Evolutionary conservation across 352 stramenopile genomes (phyloP).

Genomic region (Pseudoperonospora humuli): DNA sequence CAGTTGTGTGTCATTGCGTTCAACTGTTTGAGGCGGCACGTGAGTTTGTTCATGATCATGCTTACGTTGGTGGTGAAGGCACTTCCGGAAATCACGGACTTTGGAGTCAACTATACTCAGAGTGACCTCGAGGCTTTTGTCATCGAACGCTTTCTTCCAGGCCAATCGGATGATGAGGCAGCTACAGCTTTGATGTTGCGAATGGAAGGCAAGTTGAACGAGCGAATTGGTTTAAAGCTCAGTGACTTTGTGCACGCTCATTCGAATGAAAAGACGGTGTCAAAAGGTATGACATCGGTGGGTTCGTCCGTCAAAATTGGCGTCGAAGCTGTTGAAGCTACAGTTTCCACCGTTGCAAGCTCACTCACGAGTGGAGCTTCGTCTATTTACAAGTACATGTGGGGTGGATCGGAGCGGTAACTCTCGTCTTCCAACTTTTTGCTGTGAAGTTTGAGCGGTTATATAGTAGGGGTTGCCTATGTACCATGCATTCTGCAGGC

Average conservation of each 20-base stretch:
- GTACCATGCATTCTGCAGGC: too few species aligned
- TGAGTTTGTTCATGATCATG: conserved; percentile 86
- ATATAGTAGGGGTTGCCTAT: too few species aligned
- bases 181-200: conserved; percentile 71
- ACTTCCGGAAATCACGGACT: conserved; percentile 80
- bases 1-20: conserved; percentile 82
- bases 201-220: conserved; percentile 84
- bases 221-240: conserved; percentile 79
- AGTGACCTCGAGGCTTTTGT: conserved; percentile 78
- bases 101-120: conserved; percentile 79
- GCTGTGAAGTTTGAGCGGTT: too few species aligned
- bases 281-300: conserved; percentile 71
- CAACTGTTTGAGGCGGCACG: conserved; percentile 78
- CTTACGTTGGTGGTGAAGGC: conserved; percentile 76
- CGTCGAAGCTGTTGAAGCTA: conserved; percentile 60
- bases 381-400: conserved; percentile 85
- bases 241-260: conserved; percentile 84
- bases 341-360: conserved; percentile 70
- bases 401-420: conserved; percentile 33
- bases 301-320: conserved; percentile 77
- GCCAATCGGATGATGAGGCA: conserved; percentile 75
- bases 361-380: conserved; percentile 65
- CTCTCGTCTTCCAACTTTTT: too few species aligned
- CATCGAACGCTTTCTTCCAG: conserved; percentile 74
- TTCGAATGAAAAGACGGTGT: conserved; percentile 79